Evolutionary conservation across 2,329 filamentous ascomycete species (phyloP).

Genomic region (Cylindrodendrum hubeiense): DNA sequence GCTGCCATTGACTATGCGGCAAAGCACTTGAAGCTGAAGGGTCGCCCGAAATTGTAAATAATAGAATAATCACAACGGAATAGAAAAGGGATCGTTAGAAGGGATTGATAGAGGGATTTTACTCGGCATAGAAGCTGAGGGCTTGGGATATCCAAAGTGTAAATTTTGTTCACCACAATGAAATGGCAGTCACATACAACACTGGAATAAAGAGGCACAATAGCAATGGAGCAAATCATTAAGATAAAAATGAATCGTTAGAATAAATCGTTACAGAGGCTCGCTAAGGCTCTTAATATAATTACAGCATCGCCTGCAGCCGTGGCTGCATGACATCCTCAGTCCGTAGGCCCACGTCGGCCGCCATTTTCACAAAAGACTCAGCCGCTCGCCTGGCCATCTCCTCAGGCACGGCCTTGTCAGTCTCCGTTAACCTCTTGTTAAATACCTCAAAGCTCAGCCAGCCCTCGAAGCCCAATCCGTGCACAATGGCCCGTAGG

Average conservation of each 20-base stretch:
- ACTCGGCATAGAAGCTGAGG: neutral
- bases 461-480: slow-evolving; percentile 76
- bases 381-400: slow-evolving; percentile 69
- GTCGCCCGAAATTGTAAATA: slow-evolving; percentile 27
- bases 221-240: neutral
- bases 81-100: neutral
- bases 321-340: slow-evolving; percentile 41
- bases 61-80: neutral
- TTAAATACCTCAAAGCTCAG: slow-evolving; percentile 79
- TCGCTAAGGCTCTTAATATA: slow-evolving; percentile 2
- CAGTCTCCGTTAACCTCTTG: slow-evolving; percentile 43
- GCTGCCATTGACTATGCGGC: slow-evolving; percentile 69
- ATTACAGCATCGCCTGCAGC: slow-evolving; percentile 51
- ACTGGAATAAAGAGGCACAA: neutral
- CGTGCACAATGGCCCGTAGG: slow-evolving; percentile 70
- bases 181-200: neutral
- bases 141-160: neutral
- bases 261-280: slow-evolving; percentile 1
- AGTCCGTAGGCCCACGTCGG: slow-evolving; percentile 50
- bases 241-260: slow-evolving; percentile 1
- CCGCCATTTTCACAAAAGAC: slow-evolving; percentile 62
- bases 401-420: slow-evolving; percentile 73
- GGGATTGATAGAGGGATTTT: neutral
- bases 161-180: neutral
- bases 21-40: slow-evolving; percentile 59